These are phyloP conservation scores for Glaciozyma martinii DNA, from an alignment of 768 basidiomycete genomes.

Conservation along the genomic window DNA sequence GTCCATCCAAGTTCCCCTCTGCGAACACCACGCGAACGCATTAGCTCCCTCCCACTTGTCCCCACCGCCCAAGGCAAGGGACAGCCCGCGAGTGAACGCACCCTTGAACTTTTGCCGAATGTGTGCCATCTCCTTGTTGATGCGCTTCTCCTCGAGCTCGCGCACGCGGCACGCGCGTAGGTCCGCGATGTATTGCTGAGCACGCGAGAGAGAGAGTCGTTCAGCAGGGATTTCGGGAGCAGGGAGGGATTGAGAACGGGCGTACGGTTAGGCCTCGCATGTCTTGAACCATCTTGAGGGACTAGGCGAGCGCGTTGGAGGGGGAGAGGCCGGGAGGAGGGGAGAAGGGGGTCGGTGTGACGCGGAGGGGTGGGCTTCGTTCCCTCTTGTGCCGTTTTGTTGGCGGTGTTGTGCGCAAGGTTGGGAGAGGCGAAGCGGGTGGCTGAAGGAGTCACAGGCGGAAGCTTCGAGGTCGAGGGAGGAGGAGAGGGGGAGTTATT, in stretches of 20 bases:
- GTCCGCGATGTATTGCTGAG: slow-evolving; percentile 70
- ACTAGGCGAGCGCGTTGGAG: background rate
- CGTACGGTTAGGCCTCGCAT: slow-evolving; percentile 30
- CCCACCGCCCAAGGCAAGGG: background rate
- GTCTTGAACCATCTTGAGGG: slow-evolving; percentile 7
- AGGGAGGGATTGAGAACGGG: background rate
- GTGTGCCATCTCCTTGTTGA: slow-evolving; percentile 99
- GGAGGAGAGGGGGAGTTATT: background rate
- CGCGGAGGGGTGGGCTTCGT: background rate
- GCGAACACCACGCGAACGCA: background rate
- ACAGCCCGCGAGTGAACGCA: slow-evolving; percentile 35
- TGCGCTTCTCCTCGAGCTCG: slow-evolving; percentile 94
- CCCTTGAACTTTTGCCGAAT: slow-evolving; percentile 99
- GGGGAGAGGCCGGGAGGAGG: background rate
- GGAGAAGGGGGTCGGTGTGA: background rate
- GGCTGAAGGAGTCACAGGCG: background rate
- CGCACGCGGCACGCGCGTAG: slow-evolving; percentile 92
- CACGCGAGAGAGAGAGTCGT: background rate
- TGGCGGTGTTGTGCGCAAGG: background rate
- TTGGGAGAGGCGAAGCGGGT: background rate
- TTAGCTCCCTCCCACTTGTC: background rate
- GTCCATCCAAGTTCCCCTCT: slow-evolving; percentile 45
- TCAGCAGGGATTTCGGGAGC: background rate
- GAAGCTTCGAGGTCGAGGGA: background rate
- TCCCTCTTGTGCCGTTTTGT: background rate